Percentiles rank a stretch among this genome's conserved stretches.
Conservation (phyloP, 805 yeast genomes). For the Pichia occidentalis region DNA sequence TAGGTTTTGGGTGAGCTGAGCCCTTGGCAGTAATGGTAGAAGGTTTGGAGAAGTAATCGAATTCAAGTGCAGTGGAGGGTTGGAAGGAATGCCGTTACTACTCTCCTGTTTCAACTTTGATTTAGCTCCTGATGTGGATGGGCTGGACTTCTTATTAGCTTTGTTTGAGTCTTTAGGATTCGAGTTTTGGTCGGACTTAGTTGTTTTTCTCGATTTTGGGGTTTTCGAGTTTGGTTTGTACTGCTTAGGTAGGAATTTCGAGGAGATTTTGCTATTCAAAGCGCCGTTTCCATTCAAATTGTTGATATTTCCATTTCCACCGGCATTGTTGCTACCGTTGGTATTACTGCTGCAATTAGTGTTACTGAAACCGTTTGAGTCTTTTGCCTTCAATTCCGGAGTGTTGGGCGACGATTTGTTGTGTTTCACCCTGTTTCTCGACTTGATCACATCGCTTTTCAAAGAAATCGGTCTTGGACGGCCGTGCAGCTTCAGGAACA, state of each 20-base stretch:
- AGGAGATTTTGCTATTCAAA: constrained; percentile 6
- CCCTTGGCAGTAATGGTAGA: constrained; percentile 37
- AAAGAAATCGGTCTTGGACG: constrained; percentile 86
- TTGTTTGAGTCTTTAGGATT: constrained; percentile 6
- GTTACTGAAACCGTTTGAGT: constrained; percentile 16
- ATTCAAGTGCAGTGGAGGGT: constrained; percentile 8
- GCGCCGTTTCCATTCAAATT: constrained; percentile 9
- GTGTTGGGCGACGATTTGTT: constrained; percentile 44
- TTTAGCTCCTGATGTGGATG: not conserved
- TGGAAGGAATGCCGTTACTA: no score
- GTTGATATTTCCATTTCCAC: constrained; percentile 10
- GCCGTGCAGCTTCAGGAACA: constrained; percentile 84
- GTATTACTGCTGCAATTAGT: constrained; percentile 7
- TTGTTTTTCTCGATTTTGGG: constrained; percentile 11
- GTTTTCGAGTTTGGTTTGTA: constrained; percentile 29
- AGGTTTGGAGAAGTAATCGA: constrained; percentile 31
- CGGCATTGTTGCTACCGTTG: constrained; percentile 10
- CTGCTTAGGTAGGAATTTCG: constrained; percentile 34
- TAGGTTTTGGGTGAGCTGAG: constrained; percentile 18
- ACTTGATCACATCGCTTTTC: constrained; percentile 88
- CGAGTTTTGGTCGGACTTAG: not conserved
- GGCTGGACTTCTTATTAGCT: constrained; percentile 12
- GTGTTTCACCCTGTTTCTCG: constrained; percentile 78
- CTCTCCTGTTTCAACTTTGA: no score
- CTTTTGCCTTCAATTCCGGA: constrained; percentile 51